A percentile compares a stretch with the other conserved stretches of the same genome.
Evolutionary conservation across 805 yeast species (phyloP).

Genomic region (Ogataea haglerorum): DNA sequence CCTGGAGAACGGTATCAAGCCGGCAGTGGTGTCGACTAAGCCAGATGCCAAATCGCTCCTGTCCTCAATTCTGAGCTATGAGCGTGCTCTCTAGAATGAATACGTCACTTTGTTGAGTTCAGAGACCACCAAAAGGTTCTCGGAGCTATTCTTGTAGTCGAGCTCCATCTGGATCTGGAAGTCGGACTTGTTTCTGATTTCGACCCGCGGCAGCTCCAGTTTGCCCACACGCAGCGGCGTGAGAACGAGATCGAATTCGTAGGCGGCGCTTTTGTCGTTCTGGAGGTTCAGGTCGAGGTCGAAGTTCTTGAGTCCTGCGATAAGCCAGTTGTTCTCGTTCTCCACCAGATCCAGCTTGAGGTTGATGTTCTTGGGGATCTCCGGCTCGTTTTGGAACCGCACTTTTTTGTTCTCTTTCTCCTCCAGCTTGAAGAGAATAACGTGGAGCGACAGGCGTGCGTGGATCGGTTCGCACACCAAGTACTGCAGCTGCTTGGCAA

Average conservation of each 20-base stretch:
- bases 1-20: constrained; percentile 45
- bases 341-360: constrained; percentile 28
- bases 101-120: constrained; percentile 60
- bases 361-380: constrained; percentile 13
- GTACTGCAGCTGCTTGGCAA: constrained; percentile 40
- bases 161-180: constrained; percentile 49
- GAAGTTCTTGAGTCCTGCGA: constrained; percentile 67
- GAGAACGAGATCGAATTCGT: constrained; percentile 42
- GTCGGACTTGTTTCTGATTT: constrained; percentile 35
- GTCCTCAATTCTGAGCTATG: constrained; percentile 32
- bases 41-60: constrained; percentile 68
- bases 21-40: constrained; percentile 61
- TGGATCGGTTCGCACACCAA: constrained; percentile 64
- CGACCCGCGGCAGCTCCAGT: constrained; percentile 60
- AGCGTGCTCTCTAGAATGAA: constrained; percentile 40
- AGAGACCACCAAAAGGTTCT: constrained; percentile 68
- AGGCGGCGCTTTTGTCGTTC: constrained; percentile 12
- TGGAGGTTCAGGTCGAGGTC: constrained; percentile 30
- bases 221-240: constrained; percentile 79
- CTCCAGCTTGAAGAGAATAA: constrained; percentile 20
- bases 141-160: constrained; percentile 65
- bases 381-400: constrained; percentile 24
- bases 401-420: constrained; percentile 29
- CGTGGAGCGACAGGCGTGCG: constrained; percentile 38
- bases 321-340: constrained; percentile 65